Base-by-base conservation (phyloP, 2,329 filamentous ascomycete genomes). In the Canariomyces notabilis region DNA sequence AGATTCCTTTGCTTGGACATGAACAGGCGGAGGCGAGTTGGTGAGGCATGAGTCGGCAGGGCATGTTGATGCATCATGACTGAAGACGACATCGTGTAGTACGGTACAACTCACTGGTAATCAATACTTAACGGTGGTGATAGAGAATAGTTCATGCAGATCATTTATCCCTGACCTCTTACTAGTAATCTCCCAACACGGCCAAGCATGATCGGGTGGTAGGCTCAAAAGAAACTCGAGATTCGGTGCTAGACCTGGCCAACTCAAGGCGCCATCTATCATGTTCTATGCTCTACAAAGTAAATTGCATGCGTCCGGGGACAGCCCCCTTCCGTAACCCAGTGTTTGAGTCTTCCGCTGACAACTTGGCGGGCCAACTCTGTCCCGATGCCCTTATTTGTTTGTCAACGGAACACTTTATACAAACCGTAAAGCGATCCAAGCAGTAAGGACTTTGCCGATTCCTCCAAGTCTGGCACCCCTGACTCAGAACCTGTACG, bases 281-380 rank as follows among this genome's bases (percentile, higher is more conserved):
- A 14, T 44, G 34, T 36, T 53, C 51, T 53, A 53, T 49, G 34
- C n/a, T 53, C 48, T 53, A 53, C 48, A 21, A 46, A 39, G 31
- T 23, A 23, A 29, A 21, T 16, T 21, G 31, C 16, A 29, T 29
- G 26, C 26, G 26, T 29, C 14, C 26, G 7, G 14, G 3, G 26
- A 9, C 8, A 12, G 26, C 26, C 9, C 14, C 9, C 26, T 29
- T 29, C 26, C 26, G 8, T 29, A 12, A 29, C 26, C 26, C 26
- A 29, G 14, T 11, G 26, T 29, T 26, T 29, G 26, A 29, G 26
- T 12, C 26, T 29, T 29, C 26, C 7, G 26, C 14, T 29, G 8
- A 29, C 8, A 12, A 29, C n/a, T n/a, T n/a, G n/a, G 22, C 14
- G 14, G n/a, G 15, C 37, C 37, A 12, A 29, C 26, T 4, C 9